Conservation (phyloP, 495 filamentous ascomycete genomes). For the Diplogelasinospora grovesii region DNA sequence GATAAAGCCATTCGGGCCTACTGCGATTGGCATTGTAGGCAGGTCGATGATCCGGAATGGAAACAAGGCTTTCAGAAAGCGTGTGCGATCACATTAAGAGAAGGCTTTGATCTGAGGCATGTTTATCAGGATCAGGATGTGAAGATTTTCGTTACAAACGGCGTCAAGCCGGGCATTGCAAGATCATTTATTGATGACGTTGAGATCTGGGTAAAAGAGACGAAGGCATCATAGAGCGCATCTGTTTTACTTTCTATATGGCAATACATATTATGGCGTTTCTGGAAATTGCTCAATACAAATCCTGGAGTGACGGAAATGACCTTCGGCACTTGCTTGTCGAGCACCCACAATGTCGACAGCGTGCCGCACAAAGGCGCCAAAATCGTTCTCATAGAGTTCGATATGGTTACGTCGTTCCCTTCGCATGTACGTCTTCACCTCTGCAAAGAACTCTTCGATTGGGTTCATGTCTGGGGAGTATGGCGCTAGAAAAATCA, state of each 20-base stretch:
- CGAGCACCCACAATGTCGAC: slow-evolving; percentile 10
- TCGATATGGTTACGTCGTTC: slow-evolving; percentile 4
- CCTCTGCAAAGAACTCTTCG: too few species aligned
- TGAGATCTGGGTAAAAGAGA: slow-evolving; percentile 8
- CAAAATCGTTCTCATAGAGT: slow-evolving; percentile 7
- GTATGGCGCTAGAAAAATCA: too few species aligned
- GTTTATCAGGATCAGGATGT: slow-evolving; percentile 5
- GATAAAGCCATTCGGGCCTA: slow-evolving; percentile 5
- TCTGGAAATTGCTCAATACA: slow-evolving; percentile 8
- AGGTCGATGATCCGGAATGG: slow-evolving; percentile 1
- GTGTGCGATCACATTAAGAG: slow-evolving; percentile 3
- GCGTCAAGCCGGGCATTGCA: slow-evolving; percentile 8
- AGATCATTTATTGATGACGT: slow-evolving; percentile 9
- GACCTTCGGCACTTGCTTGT: slow-evolving; percentile 8
- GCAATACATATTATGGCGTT: slow-evolving; percentile 4
- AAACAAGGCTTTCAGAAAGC: slow-evolving; percentile 5
- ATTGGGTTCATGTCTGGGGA: too few species aligned
- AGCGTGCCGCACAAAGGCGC: slow-evolving; percentile 5
- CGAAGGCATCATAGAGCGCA: slow-evolving; percentile 3
- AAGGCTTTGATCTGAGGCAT: slow-evolving; percentile 8
- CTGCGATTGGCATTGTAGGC: slow-evolving; percentile 3
- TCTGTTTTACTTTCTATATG: not conserved
- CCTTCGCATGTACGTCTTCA: slow-evolving; percentile 5
- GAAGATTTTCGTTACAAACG: slow-evolving; percentile 5
- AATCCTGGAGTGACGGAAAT: slow-evolving; percentile 10